Percentiles rank a stretch among this genome's conserved stretches.
These are phyloP conservation scores for Fomes fomentarius DNA, from an alignment of 1,284 basidiomycete genomes.

Conservation along the genomic window DNA sequence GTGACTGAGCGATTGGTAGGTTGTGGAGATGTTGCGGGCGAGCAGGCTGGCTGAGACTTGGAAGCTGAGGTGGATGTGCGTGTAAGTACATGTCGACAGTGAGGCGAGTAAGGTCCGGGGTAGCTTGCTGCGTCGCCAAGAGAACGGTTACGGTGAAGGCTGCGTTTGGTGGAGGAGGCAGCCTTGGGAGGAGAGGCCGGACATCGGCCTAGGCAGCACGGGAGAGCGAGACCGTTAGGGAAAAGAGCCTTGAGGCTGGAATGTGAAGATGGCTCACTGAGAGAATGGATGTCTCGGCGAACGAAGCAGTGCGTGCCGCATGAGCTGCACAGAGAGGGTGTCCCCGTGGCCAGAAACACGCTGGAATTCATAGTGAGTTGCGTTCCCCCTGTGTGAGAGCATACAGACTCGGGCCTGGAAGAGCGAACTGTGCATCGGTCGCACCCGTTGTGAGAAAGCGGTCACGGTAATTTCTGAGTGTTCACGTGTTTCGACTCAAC, in stretches of 20 bases:
- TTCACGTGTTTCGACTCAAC: too few species aligned
- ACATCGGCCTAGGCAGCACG: not conserved
- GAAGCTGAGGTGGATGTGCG: too few species aligned
- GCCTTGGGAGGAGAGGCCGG: not conserved
- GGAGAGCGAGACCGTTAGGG: constrained; percentile 1
- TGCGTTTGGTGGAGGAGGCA: not conserved
- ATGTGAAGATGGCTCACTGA: not conserved
- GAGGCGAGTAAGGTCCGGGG: not conserved
- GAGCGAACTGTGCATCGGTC: too few species aligned
- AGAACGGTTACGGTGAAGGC: not conserved
- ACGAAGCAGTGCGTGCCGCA: not conserved
- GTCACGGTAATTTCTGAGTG: too few species aligned
- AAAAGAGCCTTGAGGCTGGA: not conserved
- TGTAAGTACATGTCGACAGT: not conserved
- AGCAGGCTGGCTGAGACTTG: too few species aligned
- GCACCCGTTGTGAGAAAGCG: too few species aligned
- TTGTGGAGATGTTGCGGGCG: not conserved
- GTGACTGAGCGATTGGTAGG: not conserved
- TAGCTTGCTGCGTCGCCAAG: not conserved
- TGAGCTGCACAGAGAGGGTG: not conserved
- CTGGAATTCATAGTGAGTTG: too few species aligned
- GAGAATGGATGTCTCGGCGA: not conserved
- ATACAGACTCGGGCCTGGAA: too few species aligned
- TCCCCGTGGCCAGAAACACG: too few species aligned
- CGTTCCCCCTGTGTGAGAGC: too few species aligned